Percentiles rank a stretch among this genome's conserved stretches.
Conservation (phyloP, 345 rosid species). For the Barbarea vulgaris region DNA sequence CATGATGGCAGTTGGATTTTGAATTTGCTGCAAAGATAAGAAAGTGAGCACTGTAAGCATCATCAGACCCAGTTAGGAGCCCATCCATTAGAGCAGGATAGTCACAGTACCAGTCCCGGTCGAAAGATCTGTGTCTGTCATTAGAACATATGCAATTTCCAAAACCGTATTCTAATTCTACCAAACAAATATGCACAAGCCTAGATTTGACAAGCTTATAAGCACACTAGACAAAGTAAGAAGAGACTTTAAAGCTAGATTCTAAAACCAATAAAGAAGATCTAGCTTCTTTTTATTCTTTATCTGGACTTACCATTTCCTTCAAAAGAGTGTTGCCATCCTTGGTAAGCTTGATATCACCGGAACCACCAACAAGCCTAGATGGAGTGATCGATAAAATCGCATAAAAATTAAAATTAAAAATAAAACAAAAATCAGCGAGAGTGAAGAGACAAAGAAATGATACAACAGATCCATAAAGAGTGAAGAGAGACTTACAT, state of each 20-base stretch:
- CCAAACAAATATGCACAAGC: not conserved
- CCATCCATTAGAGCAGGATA: slow-evolving; percentile 6
- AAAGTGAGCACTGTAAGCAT: slow-evolving; percentile 18
- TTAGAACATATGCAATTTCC: not conserved
- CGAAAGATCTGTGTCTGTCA: not conserved
- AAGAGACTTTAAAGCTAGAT: not conserved
- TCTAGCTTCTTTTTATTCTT: not conserved
- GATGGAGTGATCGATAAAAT: not conserved
- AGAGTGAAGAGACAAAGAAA: not conserved
- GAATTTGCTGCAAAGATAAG: slow-evolving; percentile 79
- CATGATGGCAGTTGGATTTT: slow-evolving; percentile 97
- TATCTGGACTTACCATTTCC: slow-evolving; percentile 69
- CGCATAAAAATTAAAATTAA: not conserved
- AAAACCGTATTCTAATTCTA: not conserved
- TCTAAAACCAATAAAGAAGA: slow-evolving; percentile 21
- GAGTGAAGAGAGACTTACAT: slow-evolving; percentile 48
- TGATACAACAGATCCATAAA: not conserved
- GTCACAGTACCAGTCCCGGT: not conserved
- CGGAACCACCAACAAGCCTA: slow-evolving; percentile 98
- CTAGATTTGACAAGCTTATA: slow-evolving; percentile 11
- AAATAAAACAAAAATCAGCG: slow-evolving; percentile 1
- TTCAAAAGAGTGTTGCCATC: slow-evolving; percentile 95
- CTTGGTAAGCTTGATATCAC: slow-evolving; percentile 96
- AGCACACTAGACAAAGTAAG: not conserved
- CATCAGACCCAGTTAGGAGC: not conserved